Evolutionary conservation across 306 rosid species (phyloP).

Genomic region (Medicago truncatula): MtrunA17r5.0-ANR NC_053046.1:15248501-15249000

Average conservation of each 20-base stretch:
- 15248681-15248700: conserved; percentile 19
- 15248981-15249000: no score
- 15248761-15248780: conserved; percentile 13
- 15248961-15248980: no score
- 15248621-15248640: conserved; percentile 42
- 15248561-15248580: not conserved
- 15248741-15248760: not conserved
- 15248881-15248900: no score
- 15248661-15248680: conserved; percentile 28
- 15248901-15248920: no score
- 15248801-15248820: conserved; percentile 9
- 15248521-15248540: conserved; percentile 15
- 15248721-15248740: conserved; percentile 36
- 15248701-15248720: conserved; percentile 48
- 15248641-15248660: conserved; percentile 33
- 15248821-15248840: conserved; percentile 10
- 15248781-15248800: not conserved
- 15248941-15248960: no score
- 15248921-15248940: no score
- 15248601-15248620: conserved; percentile 26
- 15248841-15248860: conserved; percentile 2
- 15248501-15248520: not conserved
- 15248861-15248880: not conserved
- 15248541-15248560: conserved; percentile 17
- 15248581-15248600: not conserved